Base-by-base conservation (phyloP, 2,329 filamentous ascomycete genomes). In the Mycogone perniciosa region DNA sequence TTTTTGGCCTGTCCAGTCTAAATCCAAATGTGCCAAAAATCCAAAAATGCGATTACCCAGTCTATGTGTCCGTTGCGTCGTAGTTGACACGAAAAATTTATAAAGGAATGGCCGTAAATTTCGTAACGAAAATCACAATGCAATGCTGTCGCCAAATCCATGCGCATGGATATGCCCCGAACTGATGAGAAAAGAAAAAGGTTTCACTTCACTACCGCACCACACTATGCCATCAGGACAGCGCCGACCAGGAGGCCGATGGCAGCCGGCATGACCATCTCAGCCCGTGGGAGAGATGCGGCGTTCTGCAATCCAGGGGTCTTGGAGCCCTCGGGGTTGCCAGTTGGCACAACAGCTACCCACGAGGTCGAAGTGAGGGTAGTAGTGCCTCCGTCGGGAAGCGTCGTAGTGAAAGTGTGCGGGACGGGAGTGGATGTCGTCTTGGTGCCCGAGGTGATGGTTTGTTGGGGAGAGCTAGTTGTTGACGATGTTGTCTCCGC, bases 291-390 rank as follows among this genome's bases (percentile, higher is more conserved):
- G 26, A 54, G 58, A 8, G 55, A 54, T 13, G 67, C 70, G 4
- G 59, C 65, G 54, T 69, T 70, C 56, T 74, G 71, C 31, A 74
- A 61, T 31, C 60, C 62, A 34, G 70, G 65, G 38, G 62, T 59
- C 48, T 57, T 57, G 51, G 58, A 51, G 26, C 55, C 54, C n/a
- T 63, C 62, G 7, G 64, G 49, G 31, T 62, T 56, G 26, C 61
- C 56, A 1, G 67, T 64, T 1, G 73, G 70, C 8, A 70, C 65
- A 37, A 74, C 71, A 26, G 67, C 70, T 3, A 79, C 75, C 59
- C 67, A 75, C 0, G 74, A 75, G 1, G 76, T 79, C n/a, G 69
- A 69, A 8, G 75, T 78, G 44, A 77, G 63, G 9, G 72, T 68
- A 3, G 70, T 70, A 48, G 73, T 64, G 31, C 67, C 70, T 29